Evolutionary conservation across 441 rosid species (phyloP).

Genomic region (Brassica balearica): DNA sequence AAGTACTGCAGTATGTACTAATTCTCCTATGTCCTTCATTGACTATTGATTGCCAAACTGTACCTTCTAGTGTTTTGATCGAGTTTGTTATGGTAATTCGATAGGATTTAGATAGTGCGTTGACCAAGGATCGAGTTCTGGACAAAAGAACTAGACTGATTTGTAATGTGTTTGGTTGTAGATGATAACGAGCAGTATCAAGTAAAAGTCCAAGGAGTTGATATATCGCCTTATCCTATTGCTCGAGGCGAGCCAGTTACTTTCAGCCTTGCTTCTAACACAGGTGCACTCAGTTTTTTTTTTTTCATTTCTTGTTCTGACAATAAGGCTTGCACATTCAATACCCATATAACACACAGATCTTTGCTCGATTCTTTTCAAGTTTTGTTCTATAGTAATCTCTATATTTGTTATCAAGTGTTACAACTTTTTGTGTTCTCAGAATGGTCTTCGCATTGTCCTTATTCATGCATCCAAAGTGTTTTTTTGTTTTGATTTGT

Average conservation of each 20-base stretch:
- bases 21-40: not conserved
- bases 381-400: not conserved
- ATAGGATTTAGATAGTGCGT: not conserved
- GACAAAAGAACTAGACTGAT: not conserved
- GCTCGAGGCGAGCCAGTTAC: constrained; percentile 70
- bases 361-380: constrained; percentile 5
- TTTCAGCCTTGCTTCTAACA: constrained; percentile 75
- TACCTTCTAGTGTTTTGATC: not conserved
- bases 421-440: not conserved
- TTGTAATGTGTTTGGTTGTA: constrained; percentile 41
- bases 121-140: not conserved
- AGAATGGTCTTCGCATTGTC: not conserved
- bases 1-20: constrained; percentile 54
- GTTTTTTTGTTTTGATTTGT: not conserved
- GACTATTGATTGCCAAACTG: not conserved
- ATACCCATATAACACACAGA: not conserved
- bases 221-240: constrained; percentile 79
- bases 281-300: constrained; percentile 50
- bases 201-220: constrained; percentile 76
- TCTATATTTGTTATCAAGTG: not conserved
- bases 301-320: not conserved
- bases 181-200: constrained; percentile 66
- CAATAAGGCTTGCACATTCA: not conserved
- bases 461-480: not conserved
- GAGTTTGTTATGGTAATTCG: not conserved